Evolutionary conservation across 176 grass and related monocot genomes (phyloP), one percentile per base, ranked within the genome.

Genomic region (Musa troglodytarum): DNA sequence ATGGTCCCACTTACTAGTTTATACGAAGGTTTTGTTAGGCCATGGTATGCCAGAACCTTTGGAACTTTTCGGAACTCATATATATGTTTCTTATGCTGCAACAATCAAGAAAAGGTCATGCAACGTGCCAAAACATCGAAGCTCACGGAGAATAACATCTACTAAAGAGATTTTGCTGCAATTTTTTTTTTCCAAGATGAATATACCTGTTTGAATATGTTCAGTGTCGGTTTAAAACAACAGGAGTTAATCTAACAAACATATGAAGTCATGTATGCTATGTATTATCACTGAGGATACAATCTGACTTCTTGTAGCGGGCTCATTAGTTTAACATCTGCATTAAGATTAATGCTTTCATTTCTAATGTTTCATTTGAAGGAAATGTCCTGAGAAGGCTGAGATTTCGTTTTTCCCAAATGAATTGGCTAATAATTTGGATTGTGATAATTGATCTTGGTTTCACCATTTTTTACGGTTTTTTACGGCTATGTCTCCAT

Each of bases 21-120:
- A 63, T 93, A 93, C 52, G 94, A 90, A 1, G 86, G 86, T 0
- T 84, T 98, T 19, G 94, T 98, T 72, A 93, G 86, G 28, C 80
- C 80, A 63, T 93, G 89, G 76, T 84, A 98, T 56, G 82, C 85
- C 52, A 83, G 71, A 24, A 93, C 63, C 77, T 89, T 78, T 1
- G 80, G 76, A 68, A 49, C 62, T 74, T 79, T 85, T 79, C 76
- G 80, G 63, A 82, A 62, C 1, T 54, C 58, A 15, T 15, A 72
- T 49, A 68, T 51, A 63, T 87, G 76, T 72, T 67, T 79, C 62
- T 53, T 76, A 83, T 84, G 85, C 77, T 79, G 82, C 49, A 73
- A 74, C 22, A 74, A 67, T 49, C 66, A n/a, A 28, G 7, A 59
- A 52, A 25, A 58, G 11, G 28, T 79, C 71, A 53, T 49, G 9